Evolutionary conservation across 306 rosid genomes (phyloP), one percentile per base, ranked within the genome.

Genomic region (Glycyrrhiza uralensis): DNA sequence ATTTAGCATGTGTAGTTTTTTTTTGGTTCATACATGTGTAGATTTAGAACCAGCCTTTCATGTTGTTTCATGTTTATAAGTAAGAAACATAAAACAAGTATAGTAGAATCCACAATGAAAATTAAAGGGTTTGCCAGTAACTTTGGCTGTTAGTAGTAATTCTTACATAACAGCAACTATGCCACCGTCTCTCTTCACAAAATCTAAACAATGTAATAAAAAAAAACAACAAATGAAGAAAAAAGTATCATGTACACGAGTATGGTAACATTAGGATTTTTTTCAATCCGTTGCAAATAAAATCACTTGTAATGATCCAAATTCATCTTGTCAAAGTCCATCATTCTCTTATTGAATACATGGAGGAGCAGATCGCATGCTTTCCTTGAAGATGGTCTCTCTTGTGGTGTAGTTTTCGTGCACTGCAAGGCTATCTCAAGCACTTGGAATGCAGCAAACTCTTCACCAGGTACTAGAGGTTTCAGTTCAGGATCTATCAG

Each of bases 401-500:
- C 95, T 38, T 75, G 85, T 0, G 96, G 95, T 62, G 81, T 77
- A 50, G 87, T 84, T 82, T 89, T 91, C 0, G 97, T 89, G 88
- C 99, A 94, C 42, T 79, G 95, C 64, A 91, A 70, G 29, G 97
- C 97, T 77, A 94, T 85, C 77, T 94, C 97, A 63, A 94, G 95
- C 72, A 94, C 86, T 79, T 89, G 91, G 44, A 88, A 81, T 17
- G 87, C 93, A 6, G 93, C 93, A 67, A 39, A 71, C 80, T 83
- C 89, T 80, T 87, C 89, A 1, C 69, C 82, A 0, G 87, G 92
- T 13, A 82, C 46, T 3, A 94, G 81, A 22, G 97, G 91, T 58
- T 74, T 86, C 80, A 91, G 66, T 14, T 79, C 82, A 13, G 89
- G 81, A 76, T 91, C 97, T 39, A 94, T 77, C 81, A 94, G 4